phyloP scores from a whole-genome alignment of 371 early-diverging fungal genomes.

The Encephalitozoon romaleae region DNA sequence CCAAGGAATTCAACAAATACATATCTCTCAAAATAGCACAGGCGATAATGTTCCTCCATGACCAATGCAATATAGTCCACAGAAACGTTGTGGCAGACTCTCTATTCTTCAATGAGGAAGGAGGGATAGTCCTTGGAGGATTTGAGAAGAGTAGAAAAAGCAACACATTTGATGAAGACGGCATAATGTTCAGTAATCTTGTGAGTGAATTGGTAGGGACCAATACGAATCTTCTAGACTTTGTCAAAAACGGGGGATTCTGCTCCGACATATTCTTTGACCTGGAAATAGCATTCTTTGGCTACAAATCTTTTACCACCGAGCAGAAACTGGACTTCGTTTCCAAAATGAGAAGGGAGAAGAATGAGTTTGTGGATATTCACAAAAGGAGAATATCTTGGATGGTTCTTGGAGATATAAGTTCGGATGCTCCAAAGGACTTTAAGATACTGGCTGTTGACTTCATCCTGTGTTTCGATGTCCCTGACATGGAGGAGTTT shows the following conservation, averaged over 20 bases:
- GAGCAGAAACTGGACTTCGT: conserved; percentile 40
- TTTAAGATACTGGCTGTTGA: conserved; percentile 35
- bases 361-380: conserved; percentile 13
- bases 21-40: conserved; percentile 20
- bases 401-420: conserved; percentile 26
- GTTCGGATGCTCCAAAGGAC: background rate
- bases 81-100: conserved; percentile 30
- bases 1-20: conserved; percentile 35
- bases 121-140: conserved; percentile 42
- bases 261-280: background rate
- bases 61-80: conserved; percentile 25
- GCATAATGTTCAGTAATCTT: conserved; percentile 26
- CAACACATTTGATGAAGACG: background rate
- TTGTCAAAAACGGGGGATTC: background rate
- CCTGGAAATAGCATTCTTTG: conserved; percentile 19
- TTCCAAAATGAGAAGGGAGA: background rate
- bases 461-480: conserved; percentile 34
- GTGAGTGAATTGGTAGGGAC: background rate
- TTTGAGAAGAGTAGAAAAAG: conserved; percentile 42
- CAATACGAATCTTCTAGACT: background rate
- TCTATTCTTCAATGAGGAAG: conserved; percentile 44
- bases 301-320: background rate
- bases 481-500: conserved; percentile 6
- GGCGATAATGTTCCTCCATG: conserved; percentile 33
- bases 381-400: conserved; percentile 15